These are phyloP conservation scores for Termitomyces sp. DNA, from an alignment of 768 basidiomycete genomes.

Conservation along the genomic window DNA sequence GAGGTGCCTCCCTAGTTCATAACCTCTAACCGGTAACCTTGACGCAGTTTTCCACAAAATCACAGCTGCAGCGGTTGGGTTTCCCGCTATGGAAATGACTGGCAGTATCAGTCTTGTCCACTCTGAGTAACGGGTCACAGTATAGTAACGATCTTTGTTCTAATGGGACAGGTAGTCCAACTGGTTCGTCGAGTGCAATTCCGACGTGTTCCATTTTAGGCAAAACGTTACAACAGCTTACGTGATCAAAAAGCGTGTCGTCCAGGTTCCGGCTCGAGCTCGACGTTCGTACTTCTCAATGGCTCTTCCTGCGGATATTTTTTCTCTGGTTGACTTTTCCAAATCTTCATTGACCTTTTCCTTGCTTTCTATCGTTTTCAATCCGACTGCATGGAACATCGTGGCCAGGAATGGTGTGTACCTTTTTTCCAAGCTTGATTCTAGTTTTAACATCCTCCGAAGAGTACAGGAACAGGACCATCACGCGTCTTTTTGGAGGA, in stretches of 20 bases:
- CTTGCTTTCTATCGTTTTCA: conserved; percentile 74
- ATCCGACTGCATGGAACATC: conserved; percentile 95
- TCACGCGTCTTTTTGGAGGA: conserved; percentile 79
- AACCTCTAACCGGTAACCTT: too few species aligned
- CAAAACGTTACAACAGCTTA: too few species aligned
- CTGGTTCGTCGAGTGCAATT: too few species aligned
- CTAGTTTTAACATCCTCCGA: not conserved
- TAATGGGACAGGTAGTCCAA: too few species aligned
- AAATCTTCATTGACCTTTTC: conserved; percentile 63
- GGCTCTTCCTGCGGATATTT: conserved; percentile 10
- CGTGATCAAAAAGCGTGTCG: not conserved
- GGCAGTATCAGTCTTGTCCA: too few species aligned
- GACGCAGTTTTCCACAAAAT: too few species aligned
- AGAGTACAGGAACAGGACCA: conserved; percentile 78
- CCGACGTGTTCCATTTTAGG: too few species aligned
- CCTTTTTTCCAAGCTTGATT: not conserved
- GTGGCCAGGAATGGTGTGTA: conserved; percentile 83
- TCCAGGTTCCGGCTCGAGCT: conserved; percentile 2
- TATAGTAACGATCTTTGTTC: too few species aligned
- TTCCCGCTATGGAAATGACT: too few species aligned
- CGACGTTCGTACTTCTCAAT: conserved; percentile 11
- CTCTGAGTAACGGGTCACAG: too few species aligned
- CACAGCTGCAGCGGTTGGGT: too few species aligned
- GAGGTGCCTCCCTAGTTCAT: not conserved
- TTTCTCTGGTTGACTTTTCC: conserved; percentile 48